These are phyloP conservation scores for Hypoxylon fragiforme DNA, from an alignment of 495 filamentous ascomycete genomes.

Conservation along the genomic window DNA sequence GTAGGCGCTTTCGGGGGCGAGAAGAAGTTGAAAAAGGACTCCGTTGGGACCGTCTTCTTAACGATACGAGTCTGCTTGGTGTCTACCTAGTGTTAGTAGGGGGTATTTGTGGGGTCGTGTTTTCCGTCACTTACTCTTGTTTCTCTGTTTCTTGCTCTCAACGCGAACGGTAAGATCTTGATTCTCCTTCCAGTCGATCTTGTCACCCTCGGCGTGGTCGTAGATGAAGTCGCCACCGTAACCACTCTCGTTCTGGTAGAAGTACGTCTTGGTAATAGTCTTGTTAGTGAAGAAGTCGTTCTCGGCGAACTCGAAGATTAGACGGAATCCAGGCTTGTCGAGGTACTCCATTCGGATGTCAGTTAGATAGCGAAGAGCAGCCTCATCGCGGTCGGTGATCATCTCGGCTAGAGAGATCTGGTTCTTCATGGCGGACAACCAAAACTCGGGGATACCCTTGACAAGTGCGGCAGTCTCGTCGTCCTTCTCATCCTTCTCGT, in stretches of 20 bases:
- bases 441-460: conserved; percentile 94
- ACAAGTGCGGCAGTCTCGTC: conserved; percentile 50
- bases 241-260: conserved; percentile 97
- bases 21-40: conserved; percentile 99
- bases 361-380: conserved; percentile 82
- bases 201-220: conserved; percentile 96
- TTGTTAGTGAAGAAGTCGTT: conserved; percentile 98
- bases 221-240: conserved; percentile 99
- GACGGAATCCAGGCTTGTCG: conserved; percentile 93
- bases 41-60: conserved; percentile 97
- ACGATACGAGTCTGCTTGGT: conserved; percentile 99
- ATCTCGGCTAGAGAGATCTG: conserved; percentile 94
- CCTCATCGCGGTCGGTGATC: conserved; percentile 96
- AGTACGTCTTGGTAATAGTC: conserved; percentile 96
- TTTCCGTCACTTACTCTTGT: conserved; percentile 80
- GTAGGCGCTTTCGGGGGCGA: conserved; percentile 85
- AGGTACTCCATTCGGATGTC: conserved; percentile 99
- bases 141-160: conserved; percentile 98
- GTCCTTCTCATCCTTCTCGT: conserved; percentile 58
- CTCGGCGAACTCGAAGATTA: conserved; percentile 94
- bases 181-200: conserved; percentile 94
- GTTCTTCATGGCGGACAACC: conserved; percentile 99
- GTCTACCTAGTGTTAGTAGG: conserved; percentile 59
- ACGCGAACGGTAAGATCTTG: conserved; percentile 92
- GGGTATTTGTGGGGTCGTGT: neutral